Evolutionary conservation across 495 filamentous ascomycete genomes (phyloP).

Genomic region (Astrothelium subdiscretum): DNA sequence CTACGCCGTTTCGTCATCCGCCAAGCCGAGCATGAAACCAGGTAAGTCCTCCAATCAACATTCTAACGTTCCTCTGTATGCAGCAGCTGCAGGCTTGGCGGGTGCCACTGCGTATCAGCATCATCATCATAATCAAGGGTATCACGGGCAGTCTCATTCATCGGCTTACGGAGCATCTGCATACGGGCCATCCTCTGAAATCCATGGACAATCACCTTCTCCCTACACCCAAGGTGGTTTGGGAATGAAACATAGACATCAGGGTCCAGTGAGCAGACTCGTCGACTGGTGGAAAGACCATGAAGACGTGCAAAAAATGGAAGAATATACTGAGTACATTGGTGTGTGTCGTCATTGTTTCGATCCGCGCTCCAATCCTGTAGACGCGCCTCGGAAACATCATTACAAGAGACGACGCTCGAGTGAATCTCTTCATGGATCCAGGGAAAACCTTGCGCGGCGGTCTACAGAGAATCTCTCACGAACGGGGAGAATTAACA

Average conservation of each 20-base stretch:
- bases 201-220: background rate
- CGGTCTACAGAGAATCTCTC: slow-evolving; percentile 9
- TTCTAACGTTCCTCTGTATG: slow-evolving; percentile 35
- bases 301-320: slow-evolving; percentile 56
- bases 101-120: slow-evolving; percentile 32
- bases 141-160: slow-evolving; percentile 13
- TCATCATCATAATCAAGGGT: slow-evolving; percentile 21
- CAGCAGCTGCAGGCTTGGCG: slow-evolving; percentile 33
- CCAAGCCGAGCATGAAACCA: slow-evolving; percentile 21
- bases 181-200: slow-evolving; percentile 5
- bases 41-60: slow-evolving; percentile 26
- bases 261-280: slow-evolving; percentile 44
- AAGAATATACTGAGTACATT: slow-evolving; percentile 63
- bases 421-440: slow-evolving; percentile 17
- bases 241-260: slow-evolving; percentile 21
- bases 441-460: slow-evolving; percentile 15
- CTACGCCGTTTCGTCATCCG: slow-evolving; percentile 5
- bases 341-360: slow-evolving; percentile 61
- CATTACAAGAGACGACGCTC: slow-evolving; percentile 31
- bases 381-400: slow-evolving; percentile 55
- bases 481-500: slow-evolving; percentile 33
- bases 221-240: background rate
- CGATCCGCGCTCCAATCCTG: slow-evolving; percentile 46
- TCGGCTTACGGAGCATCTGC: background rate
- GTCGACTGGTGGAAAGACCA: slow-evolving; percentile 56